phyloP scores from a whole-genome alignment of 495 filamentous ascomycete species.

The Neurospora discreta region DNA sequence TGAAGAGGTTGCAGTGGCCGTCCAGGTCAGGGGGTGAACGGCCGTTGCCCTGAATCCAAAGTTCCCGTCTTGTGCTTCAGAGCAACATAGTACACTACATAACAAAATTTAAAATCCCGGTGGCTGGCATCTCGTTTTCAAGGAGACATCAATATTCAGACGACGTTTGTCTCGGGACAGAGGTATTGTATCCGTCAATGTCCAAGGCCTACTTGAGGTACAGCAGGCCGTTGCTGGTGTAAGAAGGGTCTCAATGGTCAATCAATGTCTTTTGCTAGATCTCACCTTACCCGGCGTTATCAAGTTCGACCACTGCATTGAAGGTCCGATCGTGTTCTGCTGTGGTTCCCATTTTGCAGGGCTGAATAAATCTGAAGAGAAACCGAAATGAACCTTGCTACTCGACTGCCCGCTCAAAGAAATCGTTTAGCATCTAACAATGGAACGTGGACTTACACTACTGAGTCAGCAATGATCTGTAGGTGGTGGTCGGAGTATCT shows the following conservation, averaged over 20 bases:
- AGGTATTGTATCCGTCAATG: neutral
- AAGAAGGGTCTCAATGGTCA: neutral
- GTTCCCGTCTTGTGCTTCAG: neutral
- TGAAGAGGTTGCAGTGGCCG: neutral
- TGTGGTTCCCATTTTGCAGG: neutral
- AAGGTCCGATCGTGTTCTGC: neutral
- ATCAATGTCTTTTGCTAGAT: neutral
- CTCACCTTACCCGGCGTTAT: neutral
- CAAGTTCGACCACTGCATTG: neutral
- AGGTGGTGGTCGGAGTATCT: neutral
- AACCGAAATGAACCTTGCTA: neutral
- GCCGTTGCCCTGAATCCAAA: neutral
- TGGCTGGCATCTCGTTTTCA: neutral
- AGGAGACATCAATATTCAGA: neutral
- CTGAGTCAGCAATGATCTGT: neutral
- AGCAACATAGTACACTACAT: neutral
- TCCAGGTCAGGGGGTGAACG: neutral
- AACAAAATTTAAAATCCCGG: neutral
- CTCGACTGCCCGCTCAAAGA: neutral
- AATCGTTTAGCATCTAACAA: neutral
- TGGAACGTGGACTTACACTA: neutral
- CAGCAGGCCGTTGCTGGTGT: neutral
- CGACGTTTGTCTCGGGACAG: neutral
- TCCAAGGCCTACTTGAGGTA: neutral
- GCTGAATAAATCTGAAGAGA: neutral